Evolutionary conservation across 2,329 filamentous ascomycete species (phyloP).

Genomic region (Microsporum ferrugineum): DNA sequence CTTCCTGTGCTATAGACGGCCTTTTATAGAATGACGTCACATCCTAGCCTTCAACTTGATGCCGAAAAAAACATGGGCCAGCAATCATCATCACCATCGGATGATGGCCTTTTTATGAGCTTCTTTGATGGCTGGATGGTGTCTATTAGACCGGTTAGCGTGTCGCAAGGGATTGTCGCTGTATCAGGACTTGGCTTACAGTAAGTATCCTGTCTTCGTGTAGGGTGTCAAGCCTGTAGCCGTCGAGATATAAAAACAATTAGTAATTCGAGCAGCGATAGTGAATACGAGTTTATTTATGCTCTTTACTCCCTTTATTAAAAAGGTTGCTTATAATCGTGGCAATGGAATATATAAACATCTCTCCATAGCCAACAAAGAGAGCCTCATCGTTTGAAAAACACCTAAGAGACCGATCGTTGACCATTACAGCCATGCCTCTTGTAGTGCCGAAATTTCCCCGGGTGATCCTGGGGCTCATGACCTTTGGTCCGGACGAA

Average conservation of each 20-base stretch:
- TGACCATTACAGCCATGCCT: conserved; percentile 22
- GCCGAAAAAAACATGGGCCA: no score
- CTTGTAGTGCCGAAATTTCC: conserved; percentile 41
- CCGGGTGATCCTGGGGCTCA: conserved; percentile 69
- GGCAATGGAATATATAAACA: neutral
- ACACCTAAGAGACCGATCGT: neutral
- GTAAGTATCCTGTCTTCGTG: neutral
- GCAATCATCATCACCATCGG: no score
- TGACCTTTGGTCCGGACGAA: conserved; percentile 66
- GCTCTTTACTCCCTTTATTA: no score
- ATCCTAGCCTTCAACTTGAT: no score
- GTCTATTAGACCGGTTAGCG: no score
- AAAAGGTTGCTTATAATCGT: neutral
- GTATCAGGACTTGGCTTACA: neutral
- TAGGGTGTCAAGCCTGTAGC: neutral
- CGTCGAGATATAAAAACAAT: neutral
- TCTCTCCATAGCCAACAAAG: neutral
- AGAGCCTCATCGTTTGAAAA: neutral
- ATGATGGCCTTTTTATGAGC: no score
- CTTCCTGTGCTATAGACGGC: neutral
- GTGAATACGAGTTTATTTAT: neutral
- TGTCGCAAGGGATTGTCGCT: neutral
- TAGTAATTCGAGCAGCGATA: neutral
- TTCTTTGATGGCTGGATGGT: no score
- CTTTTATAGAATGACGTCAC: neutral